Percentiles rank a stretch among this genome's conserved stretches.
Evolutionary conservation across 306 rosid genomes (phyloP).

Genomic region (Corylus heterophylla): DNA sequence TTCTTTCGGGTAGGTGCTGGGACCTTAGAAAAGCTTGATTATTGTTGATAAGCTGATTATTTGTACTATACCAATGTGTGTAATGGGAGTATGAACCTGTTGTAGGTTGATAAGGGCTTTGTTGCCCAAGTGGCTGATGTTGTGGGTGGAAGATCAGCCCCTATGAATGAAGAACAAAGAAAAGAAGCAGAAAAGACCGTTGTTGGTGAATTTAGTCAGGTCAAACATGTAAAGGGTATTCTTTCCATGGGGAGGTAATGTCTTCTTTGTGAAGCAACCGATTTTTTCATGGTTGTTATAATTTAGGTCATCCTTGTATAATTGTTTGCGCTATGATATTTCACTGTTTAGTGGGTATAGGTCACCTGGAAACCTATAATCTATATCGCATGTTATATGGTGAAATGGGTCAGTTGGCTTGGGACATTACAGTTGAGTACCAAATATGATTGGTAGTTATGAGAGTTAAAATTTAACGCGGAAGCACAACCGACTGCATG

Average conservation of each 20-base stretch:
- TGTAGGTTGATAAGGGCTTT: conserved; percentile 87
- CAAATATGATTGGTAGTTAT: neutral
- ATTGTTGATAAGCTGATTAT: neutral
- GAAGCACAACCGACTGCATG: neutral
- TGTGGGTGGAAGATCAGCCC: conserved; percentile 65
- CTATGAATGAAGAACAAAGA: conserved; percentile 83
- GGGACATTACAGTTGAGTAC: neutral
- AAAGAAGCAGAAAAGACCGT: conserved; percentile 65
- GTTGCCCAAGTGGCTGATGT: conserved; percentile 98
- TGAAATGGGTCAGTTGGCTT: neutral
- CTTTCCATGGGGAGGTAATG: conserved; percentile 96
- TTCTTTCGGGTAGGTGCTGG: conserved; percentile 69
- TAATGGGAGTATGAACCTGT: conserved; percentile 23
- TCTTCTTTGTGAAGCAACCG: conserved; percentile 11
- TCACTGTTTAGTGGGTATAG: neutral
- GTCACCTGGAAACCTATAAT: neutral
- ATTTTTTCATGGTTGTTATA: neutral
- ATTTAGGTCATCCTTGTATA: neutral
- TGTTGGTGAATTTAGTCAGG: conserved; percentile 82
- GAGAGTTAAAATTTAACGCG: neutral
- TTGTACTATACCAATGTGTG: conserved; percentile 17
- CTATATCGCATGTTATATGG: neutral
- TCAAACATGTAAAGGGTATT: conserved; percentile 91
- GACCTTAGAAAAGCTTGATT: conserved; percentile 8
- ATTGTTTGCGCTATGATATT: neutral